phyloP scores from a whole-genome alignment of 345 rosid genomes.

The rapeseed (Brassica napus) region DNA sequence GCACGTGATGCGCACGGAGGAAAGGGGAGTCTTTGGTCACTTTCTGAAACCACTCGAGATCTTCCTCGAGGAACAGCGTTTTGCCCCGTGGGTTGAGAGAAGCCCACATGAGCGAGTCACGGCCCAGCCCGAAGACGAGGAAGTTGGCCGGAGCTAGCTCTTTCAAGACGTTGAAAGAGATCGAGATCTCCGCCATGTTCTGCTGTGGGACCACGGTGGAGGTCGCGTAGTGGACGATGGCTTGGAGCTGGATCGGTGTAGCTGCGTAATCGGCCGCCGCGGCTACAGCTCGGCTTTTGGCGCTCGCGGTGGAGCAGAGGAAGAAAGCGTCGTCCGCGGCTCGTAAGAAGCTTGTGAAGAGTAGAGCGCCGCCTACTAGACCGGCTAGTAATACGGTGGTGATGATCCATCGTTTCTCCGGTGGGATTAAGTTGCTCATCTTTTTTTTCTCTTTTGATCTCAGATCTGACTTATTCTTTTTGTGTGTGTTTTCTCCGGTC shows the following conservation, averaged over 20 bases:
- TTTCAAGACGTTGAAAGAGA: conserved; percentile 49
- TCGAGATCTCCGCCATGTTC: conserved; percentile 49
- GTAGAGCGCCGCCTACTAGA: conserved; percentile 38
- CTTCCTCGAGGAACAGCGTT: conserved; percentile 71
- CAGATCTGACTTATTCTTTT: conserved; percentile 23
- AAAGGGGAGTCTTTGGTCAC: conserved; percentile 45
- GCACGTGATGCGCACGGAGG: conserved; percentile 58
- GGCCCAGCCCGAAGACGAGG: conserved; percentile 67
- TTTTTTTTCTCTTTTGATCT: conserved; percentile 5
- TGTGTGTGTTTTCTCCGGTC: not conserved
- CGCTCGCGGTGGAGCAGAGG: conserved; percentile 41
- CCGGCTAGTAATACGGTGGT: conserved; percentile 34
- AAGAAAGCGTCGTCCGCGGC: conserved; percentile 39
- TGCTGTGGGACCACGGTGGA: conserved; percentile 53
- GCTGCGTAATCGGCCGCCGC: conserved; percentile 33
- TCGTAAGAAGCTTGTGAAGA: conserved; percentile 37
- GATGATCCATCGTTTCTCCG: conserved; percentile 45
- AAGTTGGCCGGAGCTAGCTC: conserved; percentile 51
- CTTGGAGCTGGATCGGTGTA: conserved; percentile 54
- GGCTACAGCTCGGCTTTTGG: conserved; percentile 29
- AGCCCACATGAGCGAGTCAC: conserved; percentile 66
- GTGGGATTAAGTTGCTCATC: conserved; percentile 34
- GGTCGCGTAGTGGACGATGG: conserved; percentile 67
- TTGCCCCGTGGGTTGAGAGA: conserved; percentile 63
- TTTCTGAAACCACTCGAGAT: conserved; percentile 55